A percentile compares a stretch with the other conserved stretches of the same genome.
These are phyloP conservation scores for Primulina tabacum DNA, from an alignment of 257 asterid species.

Conservation along the genomic window DNA sequence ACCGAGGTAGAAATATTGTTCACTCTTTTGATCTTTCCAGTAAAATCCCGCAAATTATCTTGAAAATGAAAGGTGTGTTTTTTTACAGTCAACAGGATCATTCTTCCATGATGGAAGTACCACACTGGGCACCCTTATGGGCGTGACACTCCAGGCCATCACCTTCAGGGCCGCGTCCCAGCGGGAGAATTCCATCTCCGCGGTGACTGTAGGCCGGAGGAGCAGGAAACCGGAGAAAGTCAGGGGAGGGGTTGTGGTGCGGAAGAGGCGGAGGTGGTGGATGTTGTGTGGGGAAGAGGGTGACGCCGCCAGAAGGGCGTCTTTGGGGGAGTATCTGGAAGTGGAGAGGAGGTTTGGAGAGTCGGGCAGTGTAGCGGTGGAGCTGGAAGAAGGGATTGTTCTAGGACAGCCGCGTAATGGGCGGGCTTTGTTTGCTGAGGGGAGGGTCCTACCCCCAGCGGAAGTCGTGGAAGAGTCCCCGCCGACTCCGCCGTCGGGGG, in stretches of 20 bases:
- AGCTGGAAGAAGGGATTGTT: constrained; percentile 68
- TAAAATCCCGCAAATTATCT: too few species aligned
- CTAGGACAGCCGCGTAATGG: constrained; percentile 50
- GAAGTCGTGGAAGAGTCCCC: constrained; percentile 46
- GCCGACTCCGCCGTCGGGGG: constrained; percentile 38
- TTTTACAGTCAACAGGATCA: constrained; percentile 75
- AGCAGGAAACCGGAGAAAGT: constrained; percentile 46
- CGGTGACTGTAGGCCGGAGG: constrained; percentile 33
- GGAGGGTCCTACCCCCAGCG: constrained; percentile 77
- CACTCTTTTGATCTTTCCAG: neutral
- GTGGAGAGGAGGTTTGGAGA: constrained; percentile 85
- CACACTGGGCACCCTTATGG: constrained; percentile 81
- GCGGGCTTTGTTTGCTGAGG: constrained; percentile 70
- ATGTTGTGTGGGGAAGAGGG: constrained; percentile 68
- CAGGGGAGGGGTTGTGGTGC: constrained; percentile 37
- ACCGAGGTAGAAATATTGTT: constrained; percentile 59
- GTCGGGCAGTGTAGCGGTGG: constrained; percentile 51
- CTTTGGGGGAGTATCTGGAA: constrained; percentile 79
- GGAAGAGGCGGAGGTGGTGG: constrained; percentile 86
- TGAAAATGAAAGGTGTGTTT: too few species aligned
- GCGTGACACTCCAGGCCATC: constrained; percentile 72
- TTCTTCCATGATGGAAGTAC: constrained; percentile 96
- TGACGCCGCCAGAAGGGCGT: constrained; percentile 58
- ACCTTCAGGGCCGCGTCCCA: constrained; percentile 70
- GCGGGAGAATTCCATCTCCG: constrained; percentile 33